A percentile compares a stretch with the other conserved stretches of the same genome.
Conservation (phyloP, 2,329 filamentous ascomycete species). For the Ophioceras dolichostomum region DNA sequence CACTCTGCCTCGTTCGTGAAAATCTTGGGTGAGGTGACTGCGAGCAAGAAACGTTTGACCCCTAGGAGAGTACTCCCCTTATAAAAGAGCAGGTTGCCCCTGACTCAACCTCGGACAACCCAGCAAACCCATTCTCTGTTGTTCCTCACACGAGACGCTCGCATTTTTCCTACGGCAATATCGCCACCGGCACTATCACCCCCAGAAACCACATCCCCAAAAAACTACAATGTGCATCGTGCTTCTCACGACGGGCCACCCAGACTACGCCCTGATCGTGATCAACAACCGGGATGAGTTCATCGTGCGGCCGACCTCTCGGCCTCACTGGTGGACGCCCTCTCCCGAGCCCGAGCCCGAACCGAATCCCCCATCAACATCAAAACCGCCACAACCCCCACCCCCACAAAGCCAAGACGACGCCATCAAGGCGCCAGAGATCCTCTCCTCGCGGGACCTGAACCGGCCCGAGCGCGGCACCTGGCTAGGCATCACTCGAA, state of each 20-base stretch:
- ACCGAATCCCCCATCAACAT: conserved; percentile 8
- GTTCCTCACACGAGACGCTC: no score
- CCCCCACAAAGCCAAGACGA: conserved; percentile 4
- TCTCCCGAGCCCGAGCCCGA: conserved; percentile 21
- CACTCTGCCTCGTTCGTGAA: no score
- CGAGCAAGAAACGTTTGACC: no score
- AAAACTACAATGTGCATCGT: conserved; percentile 58
- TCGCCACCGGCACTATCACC: no score
- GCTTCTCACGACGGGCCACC: conserved; percentile 63
- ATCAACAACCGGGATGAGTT: conserved; percentile 71
- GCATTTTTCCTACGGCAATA: no score
- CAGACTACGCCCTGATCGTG: conserved; percentile 61
- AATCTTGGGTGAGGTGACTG: no score
- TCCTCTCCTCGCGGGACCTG: conserved; percentile 50
- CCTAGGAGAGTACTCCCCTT: no score
- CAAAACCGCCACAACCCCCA: conserved; percentile 5
- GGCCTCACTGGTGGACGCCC: conserved; percentile 49
- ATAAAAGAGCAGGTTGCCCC: no score
- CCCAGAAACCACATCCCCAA: not conserved
- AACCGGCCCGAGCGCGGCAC: conserved; percentile 51
- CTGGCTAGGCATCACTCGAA: conserved; percentile 51
- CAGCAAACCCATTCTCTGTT: no score
- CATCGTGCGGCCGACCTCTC: conserved; percentile 50
- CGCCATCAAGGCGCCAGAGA: conserved; percentile 13
- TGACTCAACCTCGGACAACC: no score